Percentiles rank a stretch among this genome's conserved stretches.
These are phyloP conservation scores for Candolleomyces aberdarensis DNA, from an alignment of 768 basidiomycete genomes.

Conservation along the genomic window DNA sequence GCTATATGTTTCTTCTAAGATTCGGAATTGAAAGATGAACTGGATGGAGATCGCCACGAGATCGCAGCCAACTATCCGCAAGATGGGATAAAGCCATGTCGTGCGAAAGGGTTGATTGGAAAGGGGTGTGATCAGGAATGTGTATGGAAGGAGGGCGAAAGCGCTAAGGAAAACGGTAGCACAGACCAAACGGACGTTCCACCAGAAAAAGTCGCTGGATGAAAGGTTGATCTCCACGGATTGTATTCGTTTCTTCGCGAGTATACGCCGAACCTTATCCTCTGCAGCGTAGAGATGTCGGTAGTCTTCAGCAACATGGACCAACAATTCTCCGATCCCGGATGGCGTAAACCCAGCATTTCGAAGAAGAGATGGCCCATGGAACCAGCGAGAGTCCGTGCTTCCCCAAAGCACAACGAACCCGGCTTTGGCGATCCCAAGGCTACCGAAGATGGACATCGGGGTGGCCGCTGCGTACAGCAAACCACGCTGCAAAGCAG, in stretches of 20 bases:
- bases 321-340: neutral
- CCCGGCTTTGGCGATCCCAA: constrained; percentile 18
- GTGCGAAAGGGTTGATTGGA: neutral
- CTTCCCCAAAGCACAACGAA: constrained; percentile 13
- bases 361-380: neutral
- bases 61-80: constrained; percentile 1
- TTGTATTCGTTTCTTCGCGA: neutral
- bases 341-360: neutral
- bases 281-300: neutral
- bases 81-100: constrained; percentile 2
- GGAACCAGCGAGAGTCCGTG: constrained; percentile 1
- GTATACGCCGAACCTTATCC: neutral
- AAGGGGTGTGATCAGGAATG: neutral
- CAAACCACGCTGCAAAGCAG: constrained; percentile 15
- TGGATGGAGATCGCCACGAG: neutral
- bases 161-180: neutral
- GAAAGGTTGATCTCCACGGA: neutral
- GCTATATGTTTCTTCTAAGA: neutral
- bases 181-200: neutral
- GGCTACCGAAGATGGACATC: constrained; percentile 21
- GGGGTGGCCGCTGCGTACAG: constrained; percentile 22
- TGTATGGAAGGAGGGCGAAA: neutral
- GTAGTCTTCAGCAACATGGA: neutral
- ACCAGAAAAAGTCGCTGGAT: neutral
- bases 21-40: constrained; percentile 1